Evolutionary conservation across 352 stramenopile genomes (phyloP).

Genomic region (Phytophthora cryptogea): DNA sequence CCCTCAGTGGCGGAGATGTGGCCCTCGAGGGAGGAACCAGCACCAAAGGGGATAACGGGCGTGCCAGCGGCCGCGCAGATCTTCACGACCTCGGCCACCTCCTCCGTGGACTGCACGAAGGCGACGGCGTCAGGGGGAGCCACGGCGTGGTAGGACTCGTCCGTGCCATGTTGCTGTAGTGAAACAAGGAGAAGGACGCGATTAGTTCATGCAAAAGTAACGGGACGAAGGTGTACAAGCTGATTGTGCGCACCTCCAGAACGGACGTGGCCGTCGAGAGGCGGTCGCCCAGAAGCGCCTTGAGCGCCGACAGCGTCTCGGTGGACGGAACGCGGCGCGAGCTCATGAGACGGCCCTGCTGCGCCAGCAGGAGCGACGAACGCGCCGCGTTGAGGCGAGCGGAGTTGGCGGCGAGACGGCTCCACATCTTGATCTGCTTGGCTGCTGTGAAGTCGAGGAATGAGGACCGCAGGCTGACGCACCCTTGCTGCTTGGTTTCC

Average conservation of each 20-base stretch:
- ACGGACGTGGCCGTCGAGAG: constrained; percentile 69
- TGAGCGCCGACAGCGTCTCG: constrained; percentile 50
- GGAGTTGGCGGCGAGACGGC: constrained; percentile 29
- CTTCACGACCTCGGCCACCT: constrained; percentile 91
- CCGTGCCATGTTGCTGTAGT: constrained; percentile 84
- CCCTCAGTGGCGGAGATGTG: constrained; percentile 93
- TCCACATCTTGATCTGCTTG: constrained; percentile 38
- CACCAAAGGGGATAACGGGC: constrained; percentile 96
- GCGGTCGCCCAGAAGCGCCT: constrained; percentile 67
- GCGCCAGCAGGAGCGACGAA: constrained; percentile 21
- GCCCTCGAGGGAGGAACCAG: constrained; percentile 93
- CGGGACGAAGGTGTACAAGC: not conserved
- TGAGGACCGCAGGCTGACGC: constrained; percentile 23
- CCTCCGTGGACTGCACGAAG: constrained; percentile 83
- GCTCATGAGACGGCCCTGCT: constrained; percentile 29
- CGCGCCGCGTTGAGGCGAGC: constrained; percentile 15
- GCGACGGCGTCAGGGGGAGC: constrained; percentile 87
- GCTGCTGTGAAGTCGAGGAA: constrained; percentile 27
- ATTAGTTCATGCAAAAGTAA: not conserved
- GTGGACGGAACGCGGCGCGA: constrained; percentile 30
- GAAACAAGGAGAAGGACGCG: not conserved
- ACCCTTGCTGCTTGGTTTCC: not conserved
- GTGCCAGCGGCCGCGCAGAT: constrained; percentile 83
- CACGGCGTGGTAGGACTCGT: constrained; percentile 92
- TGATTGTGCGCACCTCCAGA: constrained; percentile 45